Percentiles rank a stretch among this genome's conserved stretches.
phyloP scores from a whole-genome alignment of 2,329 filamentous ascomycete species.

The Furcasterigmium furcatum region DNA sequence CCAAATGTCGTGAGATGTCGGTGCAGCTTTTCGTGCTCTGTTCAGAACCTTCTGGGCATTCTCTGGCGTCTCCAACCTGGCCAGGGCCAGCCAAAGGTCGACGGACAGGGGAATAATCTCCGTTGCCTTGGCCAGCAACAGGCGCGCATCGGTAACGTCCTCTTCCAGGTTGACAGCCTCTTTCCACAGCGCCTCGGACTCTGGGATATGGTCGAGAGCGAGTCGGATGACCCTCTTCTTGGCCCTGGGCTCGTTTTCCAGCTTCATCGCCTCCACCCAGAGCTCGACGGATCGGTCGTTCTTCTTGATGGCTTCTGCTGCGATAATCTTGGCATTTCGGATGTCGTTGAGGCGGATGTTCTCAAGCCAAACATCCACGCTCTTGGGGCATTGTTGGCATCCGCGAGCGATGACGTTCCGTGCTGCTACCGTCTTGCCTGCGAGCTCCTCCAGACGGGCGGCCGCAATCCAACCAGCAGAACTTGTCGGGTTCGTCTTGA shows the following conservation, averaged over 20 bases:
- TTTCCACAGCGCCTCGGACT: constrained; percentile 97
- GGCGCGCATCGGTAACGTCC: constrained; percentile 78
- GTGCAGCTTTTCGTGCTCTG: constrained; percentile 88
- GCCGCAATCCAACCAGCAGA: constrained; percentile 95
- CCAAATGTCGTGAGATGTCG: constrained; percentile 94
- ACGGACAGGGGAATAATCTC: constrained; percentile 92
- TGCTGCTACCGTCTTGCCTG: constrained; percentile 86
- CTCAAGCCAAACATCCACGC: constrained; percentile 93
- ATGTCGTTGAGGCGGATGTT: constrained; percentile 91
- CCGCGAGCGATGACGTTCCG: constrained; percentile 85
- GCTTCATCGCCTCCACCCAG: constrained; percentile 93
- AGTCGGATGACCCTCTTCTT: constrained; percentile 93
- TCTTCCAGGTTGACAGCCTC: constrained; percentile 95
- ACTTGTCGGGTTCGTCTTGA: constrained; percentile 94
- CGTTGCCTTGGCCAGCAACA: constrained; percentile 90
- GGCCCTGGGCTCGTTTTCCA: constrained; percentile 77
- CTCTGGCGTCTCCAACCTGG: constrained; percentile 82
- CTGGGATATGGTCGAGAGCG: constrained; percentile 87
- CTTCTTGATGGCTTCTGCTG: constrained; percentile 86
- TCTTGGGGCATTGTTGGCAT: constrained; percentile 88
- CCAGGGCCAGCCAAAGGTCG: constrained; percentile 92
- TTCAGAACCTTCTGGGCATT: constrained; percentile 95
- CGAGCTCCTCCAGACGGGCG: constrained; percentile 86
- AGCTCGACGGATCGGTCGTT: constrained; percentile 85
- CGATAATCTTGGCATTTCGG: constrained; percentile 93